Evolutionary conservation across 2,329 filamentous ascomycete species (phyloP).

Genomic region (Colletotrichum sojae): DNA sequence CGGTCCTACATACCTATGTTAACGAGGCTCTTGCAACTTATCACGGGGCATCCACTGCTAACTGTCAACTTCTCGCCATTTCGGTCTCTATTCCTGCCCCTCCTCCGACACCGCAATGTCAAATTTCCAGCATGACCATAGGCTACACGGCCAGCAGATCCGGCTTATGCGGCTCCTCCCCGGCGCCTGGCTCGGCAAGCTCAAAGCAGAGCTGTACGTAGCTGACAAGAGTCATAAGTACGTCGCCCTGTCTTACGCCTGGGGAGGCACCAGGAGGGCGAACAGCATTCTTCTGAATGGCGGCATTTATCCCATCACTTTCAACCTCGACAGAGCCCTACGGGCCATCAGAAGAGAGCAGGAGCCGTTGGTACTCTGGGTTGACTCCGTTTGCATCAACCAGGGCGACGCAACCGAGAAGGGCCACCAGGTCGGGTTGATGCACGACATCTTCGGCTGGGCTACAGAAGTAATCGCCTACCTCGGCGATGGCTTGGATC

Average conservation of each 20-base stretch:
- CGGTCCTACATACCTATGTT: too few species aligned
- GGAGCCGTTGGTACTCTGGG: constrained; percentile 14
- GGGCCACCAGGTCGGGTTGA: constrained; percentile 34
- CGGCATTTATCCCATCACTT: constrained; percentile 42
- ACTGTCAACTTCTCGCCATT: background rate
- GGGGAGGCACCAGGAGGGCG: constrained; percentile 44
- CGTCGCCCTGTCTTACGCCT: constrained; percentile 48
- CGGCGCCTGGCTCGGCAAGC: constrained; percentile 34
- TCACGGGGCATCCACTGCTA: background rate
- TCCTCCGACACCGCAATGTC: constrained; percentile 2
- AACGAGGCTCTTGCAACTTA: background rate
- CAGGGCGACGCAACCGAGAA: constrained; percentile 38
- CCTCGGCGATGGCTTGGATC: constrained; percentile 31
- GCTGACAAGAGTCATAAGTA: constrained; percentile 33
- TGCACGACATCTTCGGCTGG: constrained; percentile 34
- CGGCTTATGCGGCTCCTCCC: constrained; percentile 33
- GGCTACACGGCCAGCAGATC: constrained; percentile 5
- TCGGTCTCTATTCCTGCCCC: background rate
- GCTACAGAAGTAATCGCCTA: constrained; percentile 26
- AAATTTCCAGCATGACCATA: constrained; percentile 1
- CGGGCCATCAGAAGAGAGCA: constrained; percentile 43
- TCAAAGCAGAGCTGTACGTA: constrained; percentile 20
- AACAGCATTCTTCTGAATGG: constrained; percentile 44
- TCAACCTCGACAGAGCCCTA: constrained; percentile 48
- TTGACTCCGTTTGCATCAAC: constrained; percentile 42